Evolutionary conservation across 1,284 basidiomycete genomes (phyloP).

Genomic region (Pulveroboletus sp.): DNA sequence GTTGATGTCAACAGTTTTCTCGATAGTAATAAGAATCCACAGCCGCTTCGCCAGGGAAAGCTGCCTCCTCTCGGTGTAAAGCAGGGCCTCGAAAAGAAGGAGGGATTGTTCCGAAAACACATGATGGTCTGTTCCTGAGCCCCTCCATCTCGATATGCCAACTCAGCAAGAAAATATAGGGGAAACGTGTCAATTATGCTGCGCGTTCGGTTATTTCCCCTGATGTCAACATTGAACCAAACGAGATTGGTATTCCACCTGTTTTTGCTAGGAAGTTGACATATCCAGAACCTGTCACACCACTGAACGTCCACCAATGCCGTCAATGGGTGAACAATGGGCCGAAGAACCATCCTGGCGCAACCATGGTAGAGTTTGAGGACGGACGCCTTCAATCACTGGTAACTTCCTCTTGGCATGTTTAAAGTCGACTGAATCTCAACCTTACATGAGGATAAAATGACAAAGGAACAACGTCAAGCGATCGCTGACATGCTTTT

Average conservation of each 20-base stretch:
- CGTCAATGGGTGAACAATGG: constrained; percentile 93
- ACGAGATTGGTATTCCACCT: constrained; percentile 98
- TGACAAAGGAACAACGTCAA: constrained; percentile 85
- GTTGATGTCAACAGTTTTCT: constrained; percentile 97
- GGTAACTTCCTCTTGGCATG: constrained; percentile 43
- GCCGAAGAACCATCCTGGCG: constrained; percentile 88
- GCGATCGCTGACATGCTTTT: constrained; percentile 97
- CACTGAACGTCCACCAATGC: constrained; percentile 87
- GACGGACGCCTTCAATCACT: constrained; percentile 86
- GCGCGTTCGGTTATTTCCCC: constrained; percentile 99
- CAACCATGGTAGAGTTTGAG: constrained; percentile 93
- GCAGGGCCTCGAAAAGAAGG: constrained; percentile 98
- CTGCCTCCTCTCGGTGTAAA: constrained; percentile 95
- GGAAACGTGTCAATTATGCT: constrained; percentile 99
- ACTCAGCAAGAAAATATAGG: constrained; percentile 50
- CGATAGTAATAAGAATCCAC: constrained; percentile 95
- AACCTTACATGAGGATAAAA: constrained; percentile 64
- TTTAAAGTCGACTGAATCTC: constrained; percentile 1
- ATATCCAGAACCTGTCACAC: constrained; percentile 96
- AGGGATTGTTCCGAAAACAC: constrained; percentile 96
- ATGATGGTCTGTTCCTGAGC: constrained; percentile 81
- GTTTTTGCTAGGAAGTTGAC: constrained; percentile 98
- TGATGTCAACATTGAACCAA: constrained; percentile 99
- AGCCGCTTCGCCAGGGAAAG: constrained; percentile 82
- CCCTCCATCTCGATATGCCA: constrained; percentile 1